These are phyloP conservation scores for Amanita rimosa DNA, from an alignment of 768 basidiomycete species.

Conservation along the genomic window DNA sequence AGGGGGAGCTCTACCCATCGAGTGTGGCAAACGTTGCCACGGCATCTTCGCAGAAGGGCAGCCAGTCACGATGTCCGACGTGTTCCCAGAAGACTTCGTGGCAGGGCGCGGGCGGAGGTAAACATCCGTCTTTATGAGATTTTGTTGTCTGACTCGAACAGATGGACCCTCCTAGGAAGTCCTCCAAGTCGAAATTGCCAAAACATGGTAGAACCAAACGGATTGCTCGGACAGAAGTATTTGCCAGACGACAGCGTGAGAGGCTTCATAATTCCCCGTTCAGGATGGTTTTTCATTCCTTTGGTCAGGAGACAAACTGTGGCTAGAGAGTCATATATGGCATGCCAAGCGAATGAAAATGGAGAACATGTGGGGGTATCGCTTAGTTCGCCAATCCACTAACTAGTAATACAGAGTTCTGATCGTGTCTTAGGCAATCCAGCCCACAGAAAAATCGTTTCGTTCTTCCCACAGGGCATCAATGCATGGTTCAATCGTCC, in stretches of 20 bases:
- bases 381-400: constrained; percentile 42
- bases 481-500: constrained; percentile 73
- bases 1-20: constrained; percentile 67
- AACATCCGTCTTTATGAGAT: constrained; percentile 7
- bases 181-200: constrained; percentile 32
- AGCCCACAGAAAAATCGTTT: constrained; percentile 87
- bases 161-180: constrained; percentile 38
- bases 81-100: constrained; percentile 75
- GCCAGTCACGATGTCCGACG: constrained; percentile 92
- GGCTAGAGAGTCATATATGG: constrained; percentile 97
- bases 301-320: constrained; percentile 63
- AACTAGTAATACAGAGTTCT: background rate
- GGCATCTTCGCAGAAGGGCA: constrained; percentile 84
- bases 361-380: constrained; percentile 87
- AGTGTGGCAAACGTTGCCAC: constrained; percentile 88
- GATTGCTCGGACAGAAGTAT: constrained; percentile 43
- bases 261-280: background rate
- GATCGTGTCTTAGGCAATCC: constrained; percentile 45
- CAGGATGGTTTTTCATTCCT: background rate
- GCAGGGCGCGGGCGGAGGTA: constrained; percentile 78
- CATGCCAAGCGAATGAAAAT: constrained; percentile 96
- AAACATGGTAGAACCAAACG: constrained; percentile 55
- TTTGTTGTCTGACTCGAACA: constrained; percentile 10
- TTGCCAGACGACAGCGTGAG: constrained; percentile 69
- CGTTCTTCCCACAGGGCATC: constrained; percentile 88